phyloP scores from a whole-genome alignment of 1,284 basidiomycete species.

The Tausonia pullulans region DNA sequence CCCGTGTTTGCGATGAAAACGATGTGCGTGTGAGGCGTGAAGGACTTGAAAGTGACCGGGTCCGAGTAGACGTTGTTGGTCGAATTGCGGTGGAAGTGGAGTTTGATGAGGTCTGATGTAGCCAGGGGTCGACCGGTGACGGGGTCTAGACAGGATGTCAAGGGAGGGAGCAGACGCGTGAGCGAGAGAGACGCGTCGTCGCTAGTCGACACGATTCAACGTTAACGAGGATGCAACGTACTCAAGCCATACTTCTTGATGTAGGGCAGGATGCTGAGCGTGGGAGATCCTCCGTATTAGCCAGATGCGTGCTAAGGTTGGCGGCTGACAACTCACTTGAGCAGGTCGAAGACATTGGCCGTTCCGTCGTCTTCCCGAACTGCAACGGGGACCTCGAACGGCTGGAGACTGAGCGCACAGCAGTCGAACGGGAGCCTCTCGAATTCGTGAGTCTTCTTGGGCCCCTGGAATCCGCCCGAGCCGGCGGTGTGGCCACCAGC shows the following conservation, averaged over 20 bases:
- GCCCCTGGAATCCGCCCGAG: constrained; percentile 28
- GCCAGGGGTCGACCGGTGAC: constrained; percentile 70
- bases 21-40: constrained; percentile 82
- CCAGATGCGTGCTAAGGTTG: no score
- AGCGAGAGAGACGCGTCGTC: constrained; percentile 1
- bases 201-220: not conserved
- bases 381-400: constrained; percentile 80
- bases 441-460: not conserved
- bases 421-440: constrained; percentile 59
- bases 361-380: constrained; percentile 67
- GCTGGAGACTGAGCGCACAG: constrained; percentile 84
- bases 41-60: constrained; percentile 85
- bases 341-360: constrained; percentile 57
- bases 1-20: constrained; percentile 81
- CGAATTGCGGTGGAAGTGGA: constrained; percentile 58
- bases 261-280: constrained; percentile 15
- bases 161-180: constrained; percentile 24
- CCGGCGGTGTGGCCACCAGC: constrained; percentile 31
- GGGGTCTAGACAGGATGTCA: constrained; percentile 46
- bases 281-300: no score
- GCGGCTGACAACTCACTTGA: constrained; percentile 43
- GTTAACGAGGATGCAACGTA: constrained; percentile 34
- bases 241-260: constrained; percentile 54
- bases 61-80: constrained; percentile 35
- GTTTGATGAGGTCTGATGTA: constrained; percentile 68